These are phyloP conservation scores for Aureobasidium uvarum DNA, from an alignment of 2,329 filamentous ascomycete species.

Conservation along the genomic window DNA sequence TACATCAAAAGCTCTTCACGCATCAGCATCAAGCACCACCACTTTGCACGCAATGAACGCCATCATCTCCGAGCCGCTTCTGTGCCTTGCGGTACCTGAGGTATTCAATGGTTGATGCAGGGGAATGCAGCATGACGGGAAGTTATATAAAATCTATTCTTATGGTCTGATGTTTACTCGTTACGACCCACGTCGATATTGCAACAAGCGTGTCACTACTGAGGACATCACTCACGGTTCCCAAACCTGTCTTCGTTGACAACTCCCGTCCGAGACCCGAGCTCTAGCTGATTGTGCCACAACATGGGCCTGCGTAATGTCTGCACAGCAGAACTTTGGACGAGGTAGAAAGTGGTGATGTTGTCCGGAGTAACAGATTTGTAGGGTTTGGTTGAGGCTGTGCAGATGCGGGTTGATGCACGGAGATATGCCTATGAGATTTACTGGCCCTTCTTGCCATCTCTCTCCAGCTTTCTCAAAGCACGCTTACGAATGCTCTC, in stretches of 20 bases:
- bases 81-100: slow-evolving; percentile 3
- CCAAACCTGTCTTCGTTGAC: background rate
- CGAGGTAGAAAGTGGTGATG: background rate
- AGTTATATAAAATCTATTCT: background rate
- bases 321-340: background rate
- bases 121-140: background rate
- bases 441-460: slow-evolving; percentile 63
- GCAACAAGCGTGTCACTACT: background rate
- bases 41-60: too few relatives aligned
- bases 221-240: background rate
- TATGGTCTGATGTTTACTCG: background rate
- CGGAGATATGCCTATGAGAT: background rate
- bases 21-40: background rate
- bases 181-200: too few relatives aligned
- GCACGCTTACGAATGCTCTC: slow-evolving; percentile 77
- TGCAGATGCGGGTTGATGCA: background rate
- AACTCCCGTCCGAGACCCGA: background rate
- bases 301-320: background rate
- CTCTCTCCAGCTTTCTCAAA: slow-evolving; percentile 77
- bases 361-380: background rate
- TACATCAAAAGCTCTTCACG: background rate
- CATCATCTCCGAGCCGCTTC: background rate
- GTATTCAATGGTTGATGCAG: background rate
- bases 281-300: background rate
- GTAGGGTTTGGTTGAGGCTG: background rate